These are phyloP conservation scores for Chlamydomonas asymmetrica DNA, from an alignment of 139 green algal genomes.

Conservation along the genomic window DNA sequence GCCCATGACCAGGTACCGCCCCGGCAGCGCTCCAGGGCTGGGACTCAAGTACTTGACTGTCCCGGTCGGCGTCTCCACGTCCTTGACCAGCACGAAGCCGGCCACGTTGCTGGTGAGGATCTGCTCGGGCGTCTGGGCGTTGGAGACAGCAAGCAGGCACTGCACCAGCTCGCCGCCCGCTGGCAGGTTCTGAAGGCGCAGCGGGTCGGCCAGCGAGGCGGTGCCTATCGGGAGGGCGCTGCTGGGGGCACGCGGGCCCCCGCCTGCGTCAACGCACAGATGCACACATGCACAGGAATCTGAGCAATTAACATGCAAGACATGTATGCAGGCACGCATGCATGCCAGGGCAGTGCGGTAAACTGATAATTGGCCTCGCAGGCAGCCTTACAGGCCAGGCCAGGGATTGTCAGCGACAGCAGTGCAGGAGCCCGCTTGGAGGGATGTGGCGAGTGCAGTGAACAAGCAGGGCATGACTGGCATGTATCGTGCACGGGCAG, in stretches of 20 bases:
- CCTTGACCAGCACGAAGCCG: constrained; percentile 71
- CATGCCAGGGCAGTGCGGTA: too few relatives aligned
- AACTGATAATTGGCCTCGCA: too few relatives aligned
- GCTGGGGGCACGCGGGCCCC: constrained; percentile 70
- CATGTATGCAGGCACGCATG: too few relatives aligned
- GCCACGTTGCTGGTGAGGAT: constrained; percentile 75
- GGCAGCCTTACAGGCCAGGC: too few relatives aligned
- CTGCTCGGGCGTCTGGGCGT: constrained; percentile 66
- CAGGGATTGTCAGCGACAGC: too few relatives aligned
- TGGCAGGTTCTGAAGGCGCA: constrained; percentile 54
- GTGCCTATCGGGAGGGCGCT: constrained; percentile 81
- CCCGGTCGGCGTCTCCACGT: constrained; percentile 66
- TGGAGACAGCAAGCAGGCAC: constrained; percentile 83
- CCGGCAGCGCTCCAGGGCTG: constrained; percentile 69
- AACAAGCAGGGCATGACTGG: too few relatives aligned
- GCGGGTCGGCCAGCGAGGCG: constrained; percentile 55
- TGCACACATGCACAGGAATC: background rate
- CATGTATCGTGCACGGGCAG: too few relatives aligned
- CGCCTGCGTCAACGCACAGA: constrained; percentile 56
- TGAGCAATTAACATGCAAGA: too few relatives aligned
- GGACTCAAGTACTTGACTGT: constrained; percentile 79
- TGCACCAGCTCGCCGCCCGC: constrained; percentile 65
- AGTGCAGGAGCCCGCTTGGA: too few relatives aligned
- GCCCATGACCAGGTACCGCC: constrained; percentile 76
- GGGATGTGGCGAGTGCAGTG: too few relatives aligned